Evolutionary conservation across 805 yeast genomes (phyloP).

Genomic region (Candida coquimbonensis): DNA sequence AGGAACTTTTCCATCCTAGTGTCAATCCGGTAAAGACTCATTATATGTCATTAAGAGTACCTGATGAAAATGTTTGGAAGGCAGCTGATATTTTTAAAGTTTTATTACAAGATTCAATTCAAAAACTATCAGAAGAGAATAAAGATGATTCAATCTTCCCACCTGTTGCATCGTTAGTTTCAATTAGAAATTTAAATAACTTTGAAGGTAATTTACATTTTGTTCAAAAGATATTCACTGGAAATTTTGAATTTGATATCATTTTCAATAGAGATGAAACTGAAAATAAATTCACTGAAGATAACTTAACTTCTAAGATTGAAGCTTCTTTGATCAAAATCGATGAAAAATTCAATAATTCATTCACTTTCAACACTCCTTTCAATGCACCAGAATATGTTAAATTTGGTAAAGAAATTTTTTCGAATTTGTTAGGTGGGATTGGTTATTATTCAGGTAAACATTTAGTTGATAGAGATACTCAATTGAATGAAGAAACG

Average conservation of each 20-base stretch:
- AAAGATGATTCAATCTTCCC: slow-evolving; percentile 23
- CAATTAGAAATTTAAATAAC: slow-evolving; percentile 49
- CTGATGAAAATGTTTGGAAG: slow-evolving; percentile 67
- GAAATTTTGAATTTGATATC: slow-evolving; percentile 69
- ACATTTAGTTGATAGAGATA: slow-evolving; percentile 69
- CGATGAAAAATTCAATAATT: slow-evolving; percentile 43
- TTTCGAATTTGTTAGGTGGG: slow-evolving; percentile 86
- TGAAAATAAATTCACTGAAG: slow-evolving; percentile 31
- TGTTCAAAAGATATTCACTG: slow-evolving; percentile 69
- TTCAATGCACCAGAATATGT: slow-evolving; percentile 37
- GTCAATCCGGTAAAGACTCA: slow-evolving; percentile 56
- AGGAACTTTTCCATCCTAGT: slow-evolving; percentile 30
- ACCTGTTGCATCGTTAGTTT: slow-evolving; percentile 36
- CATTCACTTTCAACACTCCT: slow-evolving; percentile 49
- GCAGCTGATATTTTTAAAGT: slow-evolving; percentile 72
- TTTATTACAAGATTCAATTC: slow-evolving; percentile 62
- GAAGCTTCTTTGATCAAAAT: slow-evolving; percentile 26
- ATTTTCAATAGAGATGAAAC: slow-evolving; percentile 45
- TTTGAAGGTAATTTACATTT: slow-evolving; percentile 74
- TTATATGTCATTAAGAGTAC: slow-evolving; percentile 62
- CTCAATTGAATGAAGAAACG: slow-evolving; percentile 61
- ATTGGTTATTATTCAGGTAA: slow-evolving; percentile 84
- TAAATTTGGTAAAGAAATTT: slow-evolving; percentile 65
- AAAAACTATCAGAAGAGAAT: slow-evolving; percentile 29
- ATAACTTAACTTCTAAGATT: slow-evolving; percentile 18